Conservation (phyloP, 2,329 filamentous ascomycete genomes). For the Venturia carpophila region DNA sequence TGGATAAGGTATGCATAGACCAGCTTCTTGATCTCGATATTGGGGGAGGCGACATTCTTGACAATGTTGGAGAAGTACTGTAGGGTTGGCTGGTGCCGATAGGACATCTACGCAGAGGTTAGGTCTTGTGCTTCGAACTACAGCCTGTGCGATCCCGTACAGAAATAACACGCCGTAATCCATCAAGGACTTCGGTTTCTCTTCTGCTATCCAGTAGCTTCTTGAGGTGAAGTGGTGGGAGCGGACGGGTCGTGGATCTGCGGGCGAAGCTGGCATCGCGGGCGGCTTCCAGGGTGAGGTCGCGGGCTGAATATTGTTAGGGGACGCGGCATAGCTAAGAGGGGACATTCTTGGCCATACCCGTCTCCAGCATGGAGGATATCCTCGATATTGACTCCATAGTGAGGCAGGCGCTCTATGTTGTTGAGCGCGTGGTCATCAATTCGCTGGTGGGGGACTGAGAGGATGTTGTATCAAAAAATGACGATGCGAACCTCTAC, state of each 20-base stretch:
- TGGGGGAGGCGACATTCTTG: conserved; percentile 93
- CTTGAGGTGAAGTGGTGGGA: conserved; percentile 80
- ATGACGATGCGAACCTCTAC: neutral
- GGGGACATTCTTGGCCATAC: conserved; percentile 44
- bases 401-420: neutral
- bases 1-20: conserved; percentile 98
- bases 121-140: conserved; percentile 15
- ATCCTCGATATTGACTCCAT: conserved; percentile 98
- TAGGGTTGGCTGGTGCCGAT: conserved; percentile 76
- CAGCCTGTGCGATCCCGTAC: conserved; percentile 47
- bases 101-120: conserved; percentile 70
- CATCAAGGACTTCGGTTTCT: conserved; percentile 88
- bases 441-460: neutral
- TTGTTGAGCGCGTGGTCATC: neutral
- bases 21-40: conserved; percentile 91
- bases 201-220: conserved; percentile 89
- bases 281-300: conserved; percentile 94
- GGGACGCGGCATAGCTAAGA: neutral
- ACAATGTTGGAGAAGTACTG: conserved; percentile 96
- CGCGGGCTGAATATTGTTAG: conserved; percentile 60
- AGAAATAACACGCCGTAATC: conserved; percentile 77
- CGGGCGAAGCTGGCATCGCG: conserved; percentile 64
- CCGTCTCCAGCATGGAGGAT: conserved; percentile 88
- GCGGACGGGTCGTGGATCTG: conserved; percentile 51
- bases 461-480: neutral